Evolutionary conservation across 306 rosid species (phyloP).

Genomic region (Lotus japonicus): DNA sequence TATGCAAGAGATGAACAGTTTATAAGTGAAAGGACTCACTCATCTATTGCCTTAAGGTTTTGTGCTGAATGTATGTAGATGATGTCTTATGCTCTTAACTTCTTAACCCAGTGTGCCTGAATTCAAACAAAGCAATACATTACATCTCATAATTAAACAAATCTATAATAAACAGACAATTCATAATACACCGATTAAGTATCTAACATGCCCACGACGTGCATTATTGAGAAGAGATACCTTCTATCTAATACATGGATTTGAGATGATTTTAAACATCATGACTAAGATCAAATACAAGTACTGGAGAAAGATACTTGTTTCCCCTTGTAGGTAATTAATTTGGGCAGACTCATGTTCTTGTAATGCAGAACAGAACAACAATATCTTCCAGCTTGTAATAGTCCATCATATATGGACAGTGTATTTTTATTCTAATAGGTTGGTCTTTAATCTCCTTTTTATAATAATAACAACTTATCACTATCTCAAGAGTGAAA

Average conservation of each 20-base stretch:
- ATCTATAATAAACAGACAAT: too few species aligned
- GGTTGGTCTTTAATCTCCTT: neutral
- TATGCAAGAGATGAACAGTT: too few species aligned
- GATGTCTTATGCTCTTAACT: too few species aligned
- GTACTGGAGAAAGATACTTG: neutral
- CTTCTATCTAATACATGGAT: too few species aligned
- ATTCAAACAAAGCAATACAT: too few species aligned
- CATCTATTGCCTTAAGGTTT: too few species aligned
- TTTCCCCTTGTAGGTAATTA: neutral
- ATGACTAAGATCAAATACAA: neutral
- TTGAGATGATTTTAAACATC: neutral
- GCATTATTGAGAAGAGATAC: conserved; percentile 5
- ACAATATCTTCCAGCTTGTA: neutral
- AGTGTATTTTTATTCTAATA: neutral
- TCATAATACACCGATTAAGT: neutral
- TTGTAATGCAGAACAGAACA: neutral
- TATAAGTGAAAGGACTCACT: too few species aligned
- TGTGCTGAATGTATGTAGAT: too few species aligned
- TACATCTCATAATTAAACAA: too few species aligned
- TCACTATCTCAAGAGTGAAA: too few species aligned
- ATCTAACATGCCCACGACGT: conserved; percentile 15
- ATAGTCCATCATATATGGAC: neutral
- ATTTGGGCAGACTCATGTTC: neutral
- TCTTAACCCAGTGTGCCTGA: too few species aligned
- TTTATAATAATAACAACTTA: too few species aligned